Conservation (phyloP, 257 asterid genomes). For the Jasminum sambac region DNA sequence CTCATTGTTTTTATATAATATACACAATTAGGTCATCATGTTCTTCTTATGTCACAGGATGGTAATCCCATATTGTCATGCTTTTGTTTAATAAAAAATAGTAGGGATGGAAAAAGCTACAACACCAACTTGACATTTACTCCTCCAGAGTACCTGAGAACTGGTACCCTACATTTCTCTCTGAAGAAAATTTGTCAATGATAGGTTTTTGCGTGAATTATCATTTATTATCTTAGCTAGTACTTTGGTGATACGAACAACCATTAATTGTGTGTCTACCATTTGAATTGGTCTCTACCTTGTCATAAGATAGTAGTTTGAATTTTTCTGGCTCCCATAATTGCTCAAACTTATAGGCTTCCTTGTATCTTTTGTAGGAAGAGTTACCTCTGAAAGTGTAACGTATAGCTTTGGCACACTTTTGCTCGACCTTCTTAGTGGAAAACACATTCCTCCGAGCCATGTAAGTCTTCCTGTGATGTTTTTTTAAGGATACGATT, state of each 20-base stretch:
- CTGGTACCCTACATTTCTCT: constrained; percentile 40
- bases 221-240: not conserved
- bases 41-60: constrained; percentile 37
- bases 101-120: constrained; percentile 69
- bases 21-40: not conserved
- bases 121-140: constrained; percentile 68
- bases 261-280: not conserved
- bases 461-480: not conserved
- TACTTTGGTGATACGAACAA: not conserved
- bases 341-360: not conserved
- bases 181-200: not conserved
- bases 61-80: constrained; percentile 57
- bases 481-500: not conserved
- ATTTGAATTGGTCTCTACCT: not conserved
- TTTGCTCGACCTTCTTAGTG: constrained; percentile 3
- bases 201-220: not conserved
- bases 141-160: constrained; percentile 62
- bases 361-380: constrained; percentile 6
- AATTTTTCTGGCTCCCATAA: not conserved
- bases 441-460: constrained; percentile 11
- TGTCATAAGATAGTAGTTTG: not conserved
- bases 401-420: constrained; percentile 4
- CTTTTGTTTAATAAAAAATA: constrained; percentile 64
- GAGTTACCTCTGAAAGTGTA: constrained; percentile 1
- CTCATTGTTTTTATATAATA: not conserved